phyloP scores from a whole-genome alignment of 306 rosid genomes.

The apple (Malus domestica) region DNA sequence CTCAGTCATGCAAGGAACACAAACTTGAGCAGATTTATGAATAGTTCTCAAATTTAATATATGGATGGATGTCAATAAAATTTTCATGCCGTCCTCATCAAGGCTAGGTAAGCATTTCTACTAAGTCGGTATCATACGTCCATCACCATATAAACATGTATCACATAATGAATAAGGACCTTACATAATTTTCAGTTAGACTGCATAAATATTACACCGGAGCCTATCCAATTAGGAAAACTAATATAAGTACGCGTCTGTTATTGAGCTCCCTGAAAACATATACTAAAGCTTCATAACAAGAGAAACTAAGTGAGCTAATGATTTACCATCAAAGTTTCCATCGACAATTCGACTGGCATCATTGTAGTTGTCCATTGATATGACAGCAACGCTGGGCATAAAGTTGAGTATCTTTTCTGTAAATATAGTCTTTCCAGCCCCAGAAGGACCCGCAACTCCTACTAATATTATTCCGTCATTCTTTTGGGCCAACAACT shows the following conservation, averaged over 20 bases:
- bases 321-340: constrained; percentile 77
- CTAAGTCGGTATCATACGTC: not conserved
- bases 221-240: not conserved
- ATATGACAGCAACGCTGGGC: constrained; percentile 96
- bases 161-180: not conserved
- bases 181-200: not conserved
- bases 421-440: constrained; percentile 89
- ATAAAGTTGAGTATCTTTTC: constrained; percentile 86
- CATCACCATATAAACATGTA: not conserved
- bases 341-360: constrained; percentile 97
- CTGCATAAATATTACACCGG: not conserved
- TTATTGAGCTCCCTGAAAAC: constrained; percentile 3
- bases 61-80: not conserved
- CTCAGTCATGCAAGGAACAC: not conserved
- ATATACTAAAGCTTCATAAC: constrained; percentile 12
- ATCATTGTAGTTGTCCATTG: constrained; percentile 96
- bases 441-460: constrained; percentile 98
- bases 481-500: constrained; percentile 76
- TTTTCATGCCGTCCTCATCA: not conserved
- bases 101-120: not conserved
- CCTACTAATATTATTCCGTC: constrained; percentile 89
- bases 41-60: no score
- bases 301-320: constrained; percentile 13
- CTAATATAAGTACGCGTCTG: not conserved
- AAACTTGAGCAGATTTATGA: not conserved